A percentile compares a stretch with the other conserved stretches of the same genome.
These are phyloP conservation scores for Skeletonema costatum DNA, from an alignment of 108 stramenopile species.

Conservation along the genomic window DNA sequence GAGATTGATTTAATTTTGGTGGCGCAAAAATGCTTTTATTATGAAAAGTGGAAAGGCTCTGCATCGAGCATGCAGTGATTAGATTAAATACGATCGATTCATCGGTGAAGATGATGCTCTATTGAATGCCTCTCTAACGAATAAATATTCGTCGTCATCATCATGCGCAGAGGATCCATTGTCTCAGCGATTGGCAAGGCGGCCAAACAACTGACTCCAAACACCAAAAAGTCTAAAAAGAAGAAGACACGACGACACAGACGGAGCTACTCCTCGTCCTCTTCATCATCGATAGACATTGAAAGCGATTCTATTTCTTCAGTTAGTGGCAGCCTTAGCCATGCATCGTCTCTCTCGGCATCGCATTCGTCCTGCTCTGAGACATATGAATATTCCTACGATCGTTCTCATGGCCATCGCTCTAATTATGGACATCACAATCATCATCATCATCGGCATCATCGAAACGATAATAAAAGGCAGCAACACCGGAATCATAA, in stretches of 20 bases:
- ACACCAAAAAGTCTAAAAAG: neutral
- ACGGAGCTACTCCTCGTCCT: neutral
- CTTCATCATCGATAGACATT: neutral
- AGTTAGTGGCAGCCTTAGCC: neutral
- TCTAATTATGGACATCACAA: neutral
- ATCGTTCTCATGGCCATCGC: neutral
- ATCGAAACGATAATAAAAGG: neutral
- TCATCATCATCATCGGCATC: neutral
- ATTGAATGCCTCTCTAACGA: too few species aligned
- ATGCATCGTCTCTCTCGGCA: neutral
- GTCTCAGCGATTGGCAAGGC: too few species aligned
- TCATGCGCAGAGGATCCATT: too few species aligned
- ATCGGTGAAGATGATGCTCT: too few species aligned
- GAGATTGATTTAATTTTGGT: too few species aligned
- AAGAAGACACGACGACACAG: neutral
- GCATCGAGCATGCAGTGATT: too few species aligned
- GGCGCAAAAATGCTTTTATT: too few species aligned
- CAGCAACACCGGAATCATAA: constrained; percentile 3
- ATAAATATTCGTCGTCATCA: too few species aligned
- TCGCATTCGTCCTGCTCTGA: neutral
- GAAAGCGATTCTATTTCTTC: neutral
- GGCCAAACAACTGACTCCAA: neutral
- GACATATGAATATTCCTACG: constrained; percentile 3
- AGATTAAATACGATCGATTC: too few species aligned
- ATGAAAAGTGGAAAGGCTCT: too few species aligned